Percentiles rank a stretch among this genome's conserved stretches.
phyloP scores from a whole-genome alignment of 1,284 basidiomycete genomes.

The Coriolopsis trogii region DNA sequence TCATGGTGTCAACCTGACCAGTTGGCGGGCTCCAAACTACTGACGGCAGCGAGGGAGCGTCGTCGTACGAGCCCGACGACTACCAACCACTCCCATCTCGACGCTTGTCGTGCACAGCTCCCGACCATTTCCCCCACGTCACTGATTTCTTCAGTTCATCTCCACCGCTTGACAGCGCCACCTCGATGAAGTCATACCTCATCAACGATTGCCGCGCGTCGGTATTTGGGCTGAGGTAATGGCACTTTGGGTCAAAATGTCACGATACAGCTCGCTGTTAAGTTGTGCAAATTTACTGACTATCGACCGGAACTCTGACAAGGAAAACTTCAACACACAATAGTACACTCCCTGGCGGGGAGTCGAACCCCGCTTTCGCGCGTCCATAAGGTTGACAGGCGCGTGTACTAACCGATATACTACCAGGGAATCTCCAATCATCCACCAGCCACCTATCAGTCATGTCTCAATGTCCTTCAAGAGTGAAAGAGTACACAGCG shows the following conservation, averaged over 20 bases:
- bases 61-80: conserved; percentile 3
- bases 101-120: not conserved
- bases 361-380: conserved; percentile 49
- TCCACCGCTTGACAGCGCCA: not conserved
- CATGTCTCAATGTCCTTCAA: too few species aligned
- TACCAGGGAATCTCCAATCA: too few species aligned
- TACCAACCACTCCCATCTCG: conserved; percentile 1
- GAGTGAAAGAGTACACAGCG: too few species aligned
- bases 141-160: too few species aligned
- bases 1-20: not conserved
- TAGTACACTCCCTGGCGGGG: conserved; percentile 39
- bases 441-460: too few species aligned
- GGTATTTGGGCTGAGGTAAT: too few species aligned
- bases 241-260: too few species aligned
- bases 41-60: conserved; percentile 1
- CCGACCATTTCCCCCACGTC: not conserved
- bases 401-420: conserved; percentile 27
- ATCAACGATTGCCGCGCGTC: conserved; percentile 4
- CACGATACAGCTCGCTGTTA: too few species aligned
- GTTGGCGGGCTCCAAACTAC: conserved; percentile 10
- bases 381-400: conserved; percentile 27
- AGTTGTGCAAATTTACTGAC: too few species aligned
- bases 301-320: not conserved
- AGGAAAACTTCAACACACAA: not conserved
- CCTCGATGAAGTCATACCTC: conserved; percentile 12